Percentiles rank a stretch among this genome's conserved stretches.
Evolutionary conservation across 495 filamentous ascomycete genomes (phyloP).

Genomic region (Talaromyces thailandensis): DNA sequence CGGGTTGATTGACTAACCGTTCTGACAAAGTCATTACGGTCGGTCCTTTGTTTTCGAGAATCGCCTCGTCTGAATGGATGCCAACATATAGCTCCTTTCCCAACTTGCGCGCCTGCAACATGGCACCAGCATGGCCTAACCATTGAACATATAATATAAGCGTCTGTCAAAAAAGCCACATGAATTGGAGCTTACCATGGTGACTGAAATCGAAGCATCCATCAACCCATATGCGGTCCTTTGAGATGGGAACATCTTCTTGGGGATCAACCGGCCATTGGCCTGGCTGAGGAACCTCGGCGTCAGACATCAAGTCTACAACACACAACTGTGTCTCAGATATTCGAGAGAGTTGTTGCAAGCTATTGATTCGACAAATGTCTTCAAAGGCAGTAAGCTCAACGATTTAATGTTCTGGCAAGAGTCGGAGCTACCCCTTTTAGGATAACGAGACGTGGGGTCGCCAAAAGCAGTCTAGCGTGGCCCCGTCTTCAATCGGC

Average conservation of each 20-base stretch:
- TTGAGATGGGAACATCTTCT: slow-evolving; percentile 46
- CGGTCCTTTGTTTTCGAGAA: slow-evolving; percentile 92
- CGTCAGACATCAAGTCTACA: neutral
- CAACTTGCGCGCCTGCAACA: slow-evolving; percentile 83
- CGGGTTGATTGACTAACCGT: slow-evolving; percentile 42
- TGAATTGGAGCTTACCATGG: slow-evolving; percentile 55
- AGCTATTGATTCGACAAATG: neutral
- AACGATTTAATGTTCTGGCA: neutral
- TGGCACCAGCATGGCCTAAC: slow-evolving; percentile 87
- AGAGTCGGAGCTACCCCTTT: slow-evolving; percentile 1
- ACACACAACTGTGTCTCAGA: neutral
- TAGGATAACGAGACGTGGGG: neutral
- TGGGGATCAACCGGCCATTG: slow-evolving; percentile 62
- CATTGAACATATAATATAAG: slow-evolving; percentile 9
- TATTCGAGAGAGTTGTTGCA: neutral
- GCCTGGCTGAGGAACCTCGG: slow-evolving; percentile 32
- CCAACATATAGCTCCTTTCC: slow-evolving; percentile 84
- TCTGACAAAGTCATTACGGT: slow-evolving; percentile 93
- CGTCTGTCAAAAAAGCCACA: neutral
- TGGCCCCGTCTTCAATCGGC: neutral
- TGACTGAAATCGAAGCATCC: slow-evolving; percentile 99
- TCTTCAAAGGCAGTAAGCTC: neutral
- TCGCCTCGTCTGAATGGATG: slow-evolving; percentile 89
- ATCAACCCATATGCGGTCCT: slow-evolving; percentile 90
- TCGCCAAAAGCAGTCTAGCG: neutral